Evolutionary conservation across 2,329 filamentous ascomycete species (phyloP).

Genomic region (Coleophoma cylindrospora): DNA sequence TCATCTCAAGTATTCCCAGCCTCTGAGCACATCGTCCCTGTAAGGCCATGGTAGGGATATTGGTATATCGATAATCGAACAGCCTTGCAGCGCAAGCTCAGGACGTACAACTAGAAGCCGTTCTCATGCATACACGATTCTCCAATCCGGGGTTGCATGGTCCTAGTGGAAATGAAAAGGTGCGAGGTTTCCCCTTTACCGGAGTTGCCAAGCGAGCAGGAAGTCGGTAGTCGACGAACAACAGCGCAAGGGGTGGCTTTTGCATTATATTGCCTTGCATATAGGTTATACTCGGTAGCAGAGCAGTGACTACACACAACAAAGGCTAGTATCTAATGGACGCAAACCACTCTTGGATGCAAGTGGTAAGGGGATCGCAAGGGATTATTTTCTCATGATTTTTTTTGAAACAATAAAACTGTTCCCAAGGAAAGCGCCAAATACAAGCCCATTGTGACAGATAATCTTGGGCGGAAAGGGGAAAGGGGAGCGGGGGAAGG

Average conservation of each 20-base stretch:
- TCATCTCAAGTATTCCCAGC: not conserved
- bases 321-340: no score
- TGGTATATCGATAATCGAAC: conserved; percentile 4
- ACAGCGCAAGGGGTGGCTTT: no score
- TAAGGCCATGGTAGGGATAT: not conserved
- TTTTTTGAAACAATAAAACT: not conserved
- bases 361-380: not conserved
- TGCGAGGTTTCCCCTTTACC: no score
- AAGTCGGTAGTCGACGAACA: no score
- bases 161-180: no score
- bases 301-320: no score
- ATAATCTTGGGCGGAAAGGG: not conserved
- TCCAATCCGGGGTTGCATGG: no score
- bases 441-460: not conserved
- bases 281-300: no score
- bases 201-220: no score
- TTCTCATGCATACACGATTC: no score
- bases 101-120: not conserved
- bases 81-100: conserved; percentile 5
- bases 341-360: no score
- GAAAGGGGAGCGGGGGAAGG: not conserved
- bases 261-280: no score
- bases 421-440: not conserved
- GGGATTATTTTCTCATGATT: not conserved
- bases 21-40: not conserved